Conservation (phyloP, 495 filamentous ascomycete species). For the Penicillium paxilli region DNA sequence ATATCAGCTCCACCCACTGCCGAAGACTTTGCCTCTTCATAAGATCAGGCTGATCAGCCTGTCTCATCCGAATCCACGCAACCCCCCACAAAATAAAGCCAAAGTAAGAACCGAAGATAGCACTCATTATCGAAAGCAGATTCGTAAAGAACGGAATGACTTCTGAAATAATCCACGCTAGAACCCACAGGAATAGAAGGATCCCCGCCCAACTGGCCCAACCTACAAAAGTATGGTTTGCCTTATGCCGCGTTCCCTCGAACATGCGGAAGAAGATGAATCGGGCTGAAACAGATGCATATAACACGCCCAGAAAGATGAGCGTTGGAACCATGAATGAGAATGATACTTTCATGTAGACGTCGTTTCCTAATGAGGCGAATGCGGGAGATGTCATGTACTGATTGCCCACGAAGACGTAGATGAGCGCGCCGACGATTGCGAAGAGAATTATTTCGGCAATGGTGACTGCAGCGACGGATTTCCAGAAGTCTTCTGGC, state of each 20-base stretch:
- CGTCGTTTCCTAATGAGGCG: slow-evolving; percentile 65
- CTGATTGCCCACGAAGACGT: slow-evolving; percentile 77
- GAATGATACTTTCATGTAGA: slow-evolving; percentile 76
- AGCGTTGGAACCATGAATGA: slow-evolving; percentile 87
- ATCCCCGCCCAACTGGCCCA: slow-evolving; percentile 77
- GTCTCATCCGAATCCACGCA: slow-evolving; percentile 76
- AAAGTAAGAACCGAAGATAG: slow-evolving; percentile 84
- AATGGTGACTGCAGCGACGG: slow-evolving; percentile 78
- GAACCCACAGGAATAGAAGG: slow-evolving; percentile 66
- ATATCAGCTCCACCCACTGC: slow-evolving; percentile 54
- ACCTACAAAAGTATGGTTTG: slow-evolving; percentile 69
- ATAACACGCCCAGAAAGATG: slow-evolving; percentile 81
- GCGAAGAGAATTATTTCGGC: slow-evolving; percentile 77
- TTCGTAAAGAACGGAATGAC: slow-evolving; percentile 87
- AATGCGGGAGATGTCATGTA: slow-evolving; percentile 80
- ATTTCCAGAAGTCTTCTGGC: slow-evolving; percentile 80
- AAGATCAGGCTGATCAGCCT: slow-evolving; percentile 58
- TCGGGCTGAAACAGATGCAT: slow-evolving; percentile 77
- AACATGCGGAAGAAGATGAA: slow-evolving; percentile 84
- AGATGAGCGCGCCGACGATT: slow-evolving; percentile 68
- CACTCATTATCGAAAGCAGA: slow-evolving; percentile 77
- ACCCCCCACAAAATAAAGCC: slow-evolving; percentile 90
- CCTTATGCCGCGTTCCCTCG: slow-evolving; percentile 67
- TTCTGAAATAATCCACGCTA: slow-evolving; percentile 79
- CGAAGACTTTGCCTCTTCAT: slow-evolving; percentile 56